phyloP scores from a whole-genome alignment of 2,329 filamentous ascomycete genomes.

The Sclerotinia nivalis region DNA sequence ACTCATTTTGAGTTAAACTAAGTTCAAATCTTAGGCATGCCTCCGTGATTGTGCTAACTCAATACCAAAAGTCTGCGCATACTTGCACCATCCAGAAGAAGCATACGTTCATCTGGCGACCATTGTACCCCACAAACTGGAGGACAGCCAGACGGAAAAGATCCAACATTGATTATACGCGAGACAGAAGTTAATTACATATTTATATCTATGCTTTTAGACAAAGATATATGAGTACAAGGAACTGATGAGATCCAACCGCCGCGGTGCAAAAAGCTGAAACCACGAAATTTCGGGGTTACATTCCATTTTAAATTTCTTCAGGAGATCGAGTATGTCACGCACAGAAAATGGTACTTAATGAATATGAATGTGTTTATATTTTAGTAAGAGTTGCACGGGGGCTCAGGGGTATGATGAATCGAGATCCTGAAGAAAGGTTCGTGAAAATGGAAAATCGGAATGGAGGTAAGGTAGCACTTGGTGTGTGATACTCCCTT shows the following conservation, averaged over 20 bases:
- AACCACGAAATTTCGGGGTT: not conserved
- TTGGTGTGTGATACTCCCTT: not conserved
- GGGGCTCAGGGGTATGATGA: not conserved
- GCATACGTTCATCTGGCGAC: not conserved
- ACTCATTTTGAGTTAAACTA: constrained; percentile 58
- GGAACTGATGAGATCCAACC: constrained; percentile 44
- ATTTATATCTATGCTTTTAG: constrained; percentile 43
- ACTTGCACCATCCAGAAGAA: constrained; percentile 12
- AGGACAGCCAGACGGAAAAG: constrained; percentile 27
- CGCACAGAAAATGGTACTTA: constrained; percentile 13
- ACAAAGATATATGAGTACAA: constrained; percentile 42
- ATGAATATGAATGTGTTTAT: not conserved
- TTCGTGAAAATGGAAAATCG: not conserved
- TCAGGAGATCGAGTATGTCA: not conserved
- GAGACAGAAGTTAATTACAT: constrained; percentile 28
- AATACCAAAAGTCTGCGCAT: not conserved
- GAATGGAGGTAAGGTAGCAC: not conserved
- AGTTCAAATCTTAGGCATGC: constrained; percentile 26
- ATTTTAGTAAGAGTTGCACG: not conserved
- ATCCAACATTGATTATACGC: constrained; percentile 32
- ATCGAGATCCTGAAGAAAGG: not conserved
- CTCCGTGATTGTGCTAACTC: not conserved
- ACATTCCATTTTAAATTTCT: not conserved
- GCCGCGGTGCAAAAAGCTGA: constrained; percentile 43
- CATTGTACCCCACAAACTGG: constrained; percentile 32